Conservation (phyloP, 2,329 filamentous ascomycete genomes). For the Talaromyces sp. region DNA sequence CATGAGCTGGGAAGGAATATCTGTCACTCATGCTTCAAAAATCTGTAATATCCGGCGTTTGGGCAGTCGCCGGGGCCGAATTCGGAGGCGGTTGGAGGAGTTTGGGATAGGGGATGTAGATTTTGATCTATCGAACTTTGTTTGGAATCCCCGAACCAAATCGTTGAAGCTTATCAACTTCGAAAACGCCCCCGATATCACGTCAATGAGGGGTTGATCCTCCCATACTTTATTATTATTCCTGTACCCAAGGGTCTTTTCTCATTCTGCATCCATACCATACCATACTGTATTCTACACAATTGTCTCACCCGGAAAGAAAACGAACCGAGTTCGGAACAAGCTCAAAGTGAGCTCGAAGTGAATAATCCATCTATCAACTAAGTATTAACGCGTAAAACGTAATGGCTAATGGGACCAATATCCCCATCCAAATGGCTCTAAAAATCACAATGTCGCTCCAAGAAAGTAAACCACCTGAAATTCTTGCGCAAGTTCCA, state of each 20-base stretch:
- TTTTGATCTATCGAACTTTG: neutral
- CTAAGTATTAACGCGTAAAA: conserved; percentile 26
- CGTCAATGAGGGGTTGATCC: neutral
- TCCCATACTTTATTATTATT: neutral
- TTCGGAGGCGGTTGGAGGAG: neutral
- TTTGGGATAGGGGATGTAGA: neutral
- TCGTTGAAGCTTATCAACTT: neutral
- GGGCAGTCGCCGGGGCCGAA: neutral
- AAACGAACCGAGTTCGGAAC: neutral
- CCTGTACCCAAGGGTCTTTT: neutral
- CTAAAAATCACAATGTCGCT: conserved; percentile 20
- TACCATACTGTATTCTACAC: neutral
- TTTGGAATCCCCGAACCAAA: neutral
- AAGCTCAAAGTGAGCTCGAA: neutral
- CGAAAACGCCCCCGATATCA: neutral
- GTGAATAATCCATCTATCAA: neutral
- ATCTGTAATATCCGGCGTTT: neutral
- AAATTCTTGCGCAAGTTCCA: conserved; percentile 25
- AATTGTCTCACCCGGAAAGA: neutral
- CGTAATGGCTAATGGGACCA: conserved; percentile 20
- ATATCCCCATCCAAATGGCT: conserved; percentile 23
- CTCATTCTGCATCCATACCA: neutral
- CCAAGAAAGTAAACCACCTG: conserved; percentile 22
- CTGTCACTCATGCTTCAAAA: neutral
- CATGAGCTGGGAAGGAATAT: neutral